Percentiles rank a stretch among this genome's conserved stretches.
phyloP scores from a whole-genome alignment of 805 yeast species.

The Starmerella sirachaensis region DNA sequence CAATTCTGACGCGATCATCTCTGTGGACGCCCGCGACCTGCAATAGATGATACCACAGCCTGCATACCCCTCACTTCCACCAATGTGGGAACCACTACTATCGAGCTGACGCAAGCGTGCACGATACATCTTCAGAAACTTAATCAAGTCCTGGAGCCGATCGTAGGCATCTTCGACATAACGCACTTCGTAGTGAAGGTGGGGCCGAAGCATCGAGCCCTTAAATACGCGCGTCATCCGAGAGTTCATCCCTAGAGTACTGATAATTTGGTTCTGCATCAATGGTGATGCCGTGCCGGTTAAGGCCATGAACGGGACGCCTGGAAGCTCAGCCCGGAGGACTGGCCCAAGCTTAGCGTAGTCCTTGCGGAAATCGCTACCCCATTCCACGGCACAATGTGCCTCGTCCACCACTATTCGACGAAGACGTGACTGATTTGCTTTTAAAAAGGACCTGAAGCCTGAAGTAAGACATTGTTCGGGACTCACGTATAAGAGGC shows the following conservation, averaged over 20 bases:
- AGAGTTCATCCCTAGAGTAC: constrained; percentile 47
- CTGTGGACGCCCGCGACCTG: constrained; percentile 81
- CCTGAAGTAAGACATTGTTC: constrained; percentile 46
- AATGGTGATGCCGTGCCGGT: constrained; percentile 84
- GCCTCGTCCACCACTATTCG: constrained; percentile 93
- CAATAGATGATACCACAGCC: constrained; percentile 78
- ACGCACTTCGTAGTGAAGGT: constrained; percentile 66
- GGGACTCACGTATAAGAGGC: constrained; percentile 84
- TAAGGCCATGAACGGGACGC: constrained; percentile 83
- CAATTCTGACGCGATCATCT: constrained; percentile 49
- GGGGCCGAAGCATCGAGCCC: constrained; percentile 82
- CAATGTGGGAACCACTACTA: too few species aligned
- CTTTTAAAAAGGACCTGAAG: constrained; percentile 50
- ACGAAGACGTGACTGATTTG: constrained; percentile 49
- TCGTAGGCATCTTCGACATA: constrained; percentile 36
- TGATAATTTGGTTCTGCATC: constrained; percentile 43
- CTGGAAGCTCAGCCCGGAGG: constrained; percentile 48
- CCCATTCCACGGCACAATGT: constrained; percentile 97
- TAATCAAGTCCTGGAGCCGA: constrained; percentile 18
- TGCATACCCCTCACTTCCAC: constrained; percentile 9
- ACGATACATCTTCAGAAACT: constrained; percentile 21
- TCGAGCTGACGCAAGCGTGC: constrained; percentile 10
- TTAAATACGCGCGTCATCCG: constrained; percentile 46
- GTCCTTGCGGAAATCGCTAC: constrained; percentile 94
- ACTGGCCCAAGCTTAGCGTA: constrained; percentile 60